phyloP scores from a whole-genome alignment of 2,329 filamentous ascomycete genomes.

The Aureobasidium melanogenum region DNA sequence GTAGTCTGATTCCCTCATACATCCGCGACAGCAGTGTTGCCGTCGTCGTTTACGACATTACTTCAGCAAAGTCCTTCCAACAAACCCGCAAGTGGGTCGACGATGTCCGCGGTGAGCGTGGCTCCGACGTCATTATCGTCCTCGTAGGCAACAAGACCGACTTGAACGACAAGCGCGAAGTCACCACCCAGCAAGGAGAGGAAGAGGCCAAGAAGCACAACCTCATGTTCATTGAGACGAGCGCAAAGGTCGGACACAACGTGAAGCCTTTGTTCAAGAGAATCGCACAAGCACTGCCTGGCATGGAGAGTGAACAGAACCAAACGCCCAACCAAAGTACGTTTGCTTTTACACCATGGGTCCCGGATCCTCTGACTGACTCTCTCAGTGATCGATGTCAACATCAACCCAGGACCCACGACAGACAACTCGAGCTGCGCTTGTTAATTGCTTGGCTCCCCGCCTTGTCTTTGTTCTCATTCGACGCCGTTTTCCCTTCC shows the following conservation, averaged over 20 bases:
- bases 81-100: slow-evolving; percentile 99
- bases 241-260: slow-evolving; percentile 94
- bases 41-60: slow-evolving; percentile 98
- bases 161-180: slow-evolving; percentile 94
- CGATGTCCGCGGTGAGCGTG: slow-evolving; percentile 90
- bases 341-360: slow-evolving; percentile 27
- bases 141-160: slow-evolving; percentile 99
- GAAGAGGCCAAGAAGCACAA: slow-evolving; percentile 98
- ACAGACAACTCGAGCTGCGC: slow-evolving; percentile 14
- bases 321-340: slow-evolving; percentile 72
- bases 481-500: background rate
- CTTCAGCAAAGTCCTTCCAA: slow-evolving; percentile 91
- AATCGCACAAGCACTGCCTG: slow-evolving; percentile 94
- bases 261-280: slow-evolving; percentile 96
- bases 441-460: background rate
- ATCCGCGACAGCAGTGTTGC: slow-evolving; percentile 97
- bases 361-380: background rate
- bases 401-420: slow-evolving; percentile 13
- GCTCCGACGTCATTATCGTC: slow-evolving; percentile 98
- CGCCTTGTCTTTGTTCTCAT: background rate
- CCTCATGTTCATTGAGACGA: slow-evolving; percentile 98
- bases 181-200: slow-evolving; percentile 91
- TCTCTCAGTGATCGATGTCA: slow-evolving; percentile 15
- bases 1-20: slow-evolving; percentile 94
- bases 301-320: slow-evolving; percentile 87